phyloP scores from a whole-genome alignment of 2,329 filamentous ascomycete genomes.

The Fonsecaea monophora region DNA sequence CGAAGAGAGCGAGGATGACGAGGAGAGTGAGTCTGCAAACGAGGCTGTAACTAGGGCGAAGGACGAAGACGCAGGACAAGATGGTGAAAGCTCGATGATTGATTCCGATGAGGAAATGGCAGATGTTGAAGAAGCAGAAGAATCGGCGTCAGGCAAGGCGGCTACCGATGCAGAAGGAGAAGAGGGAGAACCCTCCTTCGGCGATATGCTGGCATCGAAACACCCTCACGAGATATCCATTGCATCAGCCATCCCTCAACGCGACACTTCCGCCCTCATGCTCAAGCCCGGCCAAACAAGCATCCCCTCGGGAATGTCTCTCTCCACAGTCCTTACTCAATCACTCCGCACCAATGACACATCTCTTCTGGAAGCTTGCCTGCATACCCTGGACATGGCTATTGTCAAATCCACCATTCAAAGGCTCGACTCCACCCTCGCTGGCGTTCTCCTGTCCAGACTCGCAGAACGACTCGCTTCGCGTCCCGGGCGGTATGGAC shows the following conservation, averaged over 20 bases:
- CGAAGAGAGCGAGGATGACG: slow-evolving; percentile 43
- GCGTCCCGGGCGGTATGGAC: slow-evolving; percentile 85
- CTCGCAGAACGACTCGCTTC: slow-evolving; percentile 86
- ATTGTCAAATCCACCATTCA: slow-evolving; percentile 90
- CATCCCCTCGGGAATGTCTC: slow-evolving; percentile 75
- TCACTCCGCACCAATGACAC: slow-evolving; percentile 91
- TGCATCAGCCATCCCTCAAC: slow-evolving; percentile 52
- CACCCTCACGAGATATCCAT: slow-evolving; percentile 55
- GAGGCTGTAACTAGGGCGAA: slow-evolving; percentile 36
- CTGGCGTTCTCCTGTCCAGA: slow-evolving; percentile 77
- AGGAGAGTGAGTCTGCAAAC: slow-evolving; percentile 34
- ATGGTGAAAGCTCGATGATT: slow-evolving; percentile 18
- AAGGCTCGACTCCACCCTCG: slow-evolving; percentile 83
- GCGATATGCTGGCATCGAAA: slow-evolving; percentile 75
- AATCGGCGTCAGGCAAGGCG: slow-evolving; percentile 43
- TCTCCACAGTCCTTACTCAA: slow-evolving; percentile 91
- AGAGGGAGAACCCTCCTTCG: slow-evolving; percentile 72
- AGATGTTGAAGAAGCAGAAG: slow-evolving; percentile 10
- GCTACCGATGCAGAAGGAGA: slow-evolving; percentile 48
- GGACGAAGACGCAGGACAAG: slow-evolving; percentile 29
- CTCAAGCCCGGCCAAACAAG: slow-evolving; percentile 58
- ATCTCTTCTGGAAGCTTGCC: slow-evolving; percentile 87
- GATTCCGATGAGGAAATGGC: slow-evolving; percentile 21
- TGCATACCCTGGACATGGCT: slow-evolving; percentile 76
- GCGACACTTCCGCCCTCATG: slow-evolving; percentile 48